Base-by-base conservation (phyloP, 371 early-diverging fungal genomes). In the Mortierella sp. region DNA sequence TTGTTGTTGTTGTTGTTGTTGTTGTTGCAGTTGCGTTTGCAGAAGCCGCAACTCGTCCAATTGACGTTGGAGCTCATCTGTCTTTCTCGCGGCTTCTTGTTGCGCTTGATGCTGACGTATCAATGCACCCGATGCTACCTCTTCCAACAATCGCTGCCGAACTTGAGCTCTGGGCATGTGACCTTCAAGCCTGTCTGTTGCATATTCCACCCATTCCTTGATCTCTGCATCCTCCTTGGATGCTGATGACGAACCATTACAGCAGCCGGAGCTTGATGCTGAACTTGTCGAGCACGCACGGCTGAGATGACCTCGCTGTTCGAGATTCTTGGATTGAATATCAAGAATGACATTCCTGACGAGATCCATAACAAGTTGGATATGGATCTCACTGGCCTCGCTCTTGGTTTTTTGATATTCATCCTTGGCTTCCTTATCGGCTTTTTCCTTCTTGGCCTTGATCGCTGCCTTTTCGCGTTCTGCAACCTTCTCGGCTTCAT, bases 201-300 rank as follows among this genome's bases (percentile, higher is more conserved):
- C 72, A 57, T 67, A 68, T n/a, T 76, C 77, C 43, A 76, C 64
- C 77, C 77, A 76, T 22, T 76, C 77, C 19, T 71, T 71, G 47
- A 76, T 68, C 38, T 76, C 72, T 16, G 67, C 65, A n/a, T 76
- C 77, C 28, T 76, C 77, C 65, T 68, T 71, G 32, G 43, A 38
- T 0, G 55, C 50, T 7, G 63, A 47, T n/a, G 58, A 59, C 40
- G 40, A 22, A 24, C 24, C 21, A 55, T 2, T 40, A 40, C 52
- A 3, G 5, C 8, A 3, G n/a, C 55, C 4, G 10, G 28, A 28
- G 28, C 13, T 10, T 1, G 65, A 55, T 16, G 68, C 41, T 0
- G 75, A 68, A 13, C 45, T 52, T 1, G 69, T 28, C 22, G 72
- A 52, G 5, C 52, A 61, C 3, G 50, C 33, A 7, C 65, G 47